phyloP scores from a whole-genome alignment of 2,329 filamentous ascomycete species.

The Microcyclosporella mali region DNA sequence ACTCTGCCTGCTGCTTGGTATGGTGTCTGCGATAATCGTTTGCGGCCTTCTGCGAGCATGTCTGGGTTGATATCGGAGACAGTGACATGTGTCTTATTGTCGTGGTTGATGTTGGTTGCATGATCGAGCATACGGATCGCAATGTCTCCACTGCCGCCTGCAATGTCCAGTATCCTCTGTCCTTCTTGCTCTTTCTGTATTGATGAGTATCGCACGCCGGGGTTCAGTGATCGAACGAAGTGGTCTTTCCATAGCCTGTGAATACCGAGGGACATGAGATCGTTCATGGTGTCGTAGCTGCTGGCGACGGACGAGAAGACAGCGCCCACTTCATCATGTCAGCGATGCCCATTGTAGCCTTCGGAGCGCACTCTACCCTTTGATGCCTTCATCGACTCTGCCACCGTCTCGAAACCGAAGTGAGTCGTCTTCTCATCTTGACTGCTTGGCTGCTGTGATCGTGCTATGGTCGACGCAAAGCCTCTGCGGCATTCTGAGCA shows the following conservation, averaged over 20 bases:
- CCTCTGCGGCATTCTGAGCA: constrained; percentile 23
- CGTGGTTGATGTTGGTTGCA: constrained; percentile 71
- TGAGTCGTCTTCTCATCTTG: constrained; percentile 62
- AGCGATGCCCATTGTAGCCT: not conserved
- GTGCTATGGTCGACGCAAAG: constrained; percentile 17
- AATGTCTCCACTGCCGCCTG: constrained; percentile 94
- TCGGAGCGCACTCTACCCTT: constrained; percentile 42
- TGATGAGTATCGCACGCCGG: constrained; percentile 55
- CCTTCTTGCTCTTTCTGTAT: constrained; percentile 33
- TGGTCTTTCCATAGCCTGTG: constrained; percentile 97
- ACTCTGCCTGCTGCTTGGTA: constrained; percentile 52
- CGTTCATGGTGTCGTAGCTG: constrained; percentile 97
- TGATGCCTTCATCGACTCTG: constrained; percentile 70
- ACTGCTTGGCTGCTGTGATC: constrained; percentile 29
- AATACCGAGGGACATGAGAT: constrained; percentile 96
- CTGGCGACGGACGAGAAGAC: constrained; percentile 95
- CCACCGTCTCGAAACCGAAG: constrained; percentile 83
- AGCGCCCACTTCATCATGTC: constrained; percentile 56
- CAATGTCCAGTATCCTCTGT: constrained; percentile 85
- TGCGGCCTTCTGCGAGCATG: constrained; percentile 84
- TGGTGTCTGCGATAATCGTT: constrained; percentile 62
- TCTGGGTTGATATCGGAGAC: constrained; percentile 94
- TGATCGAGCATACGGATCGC: constrained; percentile 94
- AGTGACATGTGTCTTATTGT: constrained; percentile 74
- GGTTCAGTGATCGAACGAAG: constrained; percentile 87